Base-by-base conservation (phyloP, 352 stramenopile genomes). In the Pythium brachiatum region DNA sequence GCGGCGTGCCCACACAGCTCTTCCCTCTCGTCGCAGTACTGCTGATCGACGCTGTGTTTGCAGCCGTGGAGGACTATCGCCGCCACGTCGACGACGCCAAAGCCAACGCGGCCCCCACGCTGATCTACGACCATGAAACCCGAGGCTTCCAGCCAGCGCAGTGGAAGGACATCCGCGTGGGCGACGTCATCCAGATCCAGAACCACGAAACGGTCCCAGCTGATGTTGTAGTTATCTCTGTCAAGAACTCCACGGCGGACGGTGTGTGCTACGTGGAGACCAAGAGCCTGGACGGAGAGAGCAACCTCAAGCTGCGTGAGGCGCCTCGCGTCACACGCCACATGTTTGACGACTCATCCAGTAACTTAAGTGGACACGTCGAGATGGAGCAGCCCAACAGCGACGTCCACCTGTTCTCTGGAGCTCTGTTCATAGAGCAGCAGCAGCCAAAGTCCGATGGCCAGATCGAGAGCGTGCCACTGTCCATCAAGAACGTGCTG, bases 231-330 rank as follows among this genome's bases (percentile, higher is more conserved):
- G 78, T 95, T 41, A 68, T 95, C 29, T 78, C 79, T 6, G 75
- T 87, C 8, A 69, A 79, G 25, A 74, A 74, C 2, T 85, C 73
- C 69, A 76, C 23, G 57, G 70, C 7, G 66, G 73, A n/a, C 46
- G 82, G 86, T 2, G 59, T 91, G 0, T 95, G 86, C 63, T 94
- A 95, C 69, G 86, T 97, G 7, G 87, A 97, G 70, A 98, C 92
- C 56, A 94, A 94, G 51, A 93, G 77, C 51, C 71, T 98, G 1
- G 92, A 98, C 64, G 92, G 92, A 2, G 92, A 98, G 65, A 98
- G 89, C 4, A 98, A 98, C 58, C 71, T 98, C n/a, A 98, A 98
- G 69, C 62, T 93, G 15, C 79, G 90, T 2, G 72, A 94, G 36
- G 83, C 88, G 2, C 50, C 48, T 18, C 20, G 38, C 21, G 26